Evolutionary conservation across 257 asterid genomes (phyloP), one percentile per base, ranked within the genome.

Genomic region (Plantago elongata): DNA sequence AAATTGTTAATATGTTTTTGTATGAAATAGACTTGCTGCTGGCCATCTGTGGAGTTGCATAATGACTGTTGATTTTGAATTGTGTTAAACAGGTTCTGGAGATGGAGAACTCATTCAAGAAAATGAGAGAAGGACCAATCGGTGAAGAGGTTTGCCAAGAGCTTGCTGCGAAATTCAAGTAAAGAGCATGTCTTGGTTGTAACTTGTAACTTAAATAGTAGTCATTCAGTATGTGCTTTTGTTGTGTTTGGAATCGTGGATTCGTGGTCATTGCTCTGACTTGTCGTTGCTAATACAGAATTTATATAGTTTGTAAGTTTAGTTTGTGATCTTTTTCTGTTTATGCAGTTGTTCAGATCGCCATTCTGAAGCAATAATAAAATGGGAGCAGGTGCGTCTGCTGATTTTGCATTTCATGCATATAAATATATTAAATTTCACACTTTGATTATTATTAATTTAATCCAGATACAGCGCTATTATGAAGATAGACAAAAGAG

Each of bases 131-230:
- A 27, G 65, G 68, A 30, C 30, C 83, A n/a, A 58, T 73, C 44
- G 22, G 42, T 69, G 77, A 70, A 56, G 81, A 67, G 69, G 59
- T 84, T 58, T 91, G 84, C 68, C 71, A 73, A 63, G 77, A 86
- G 65, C 80, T 91, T 60, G 83, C 95, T 3, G 72, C 68, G 63
- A 84, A 86, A 65, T 90, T 90, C 63, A 90, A 79, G 97, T 89
- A 77, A 71, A 76, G 56, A 64, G 54, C 47, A 34, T 38, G 16
- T 29, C 27, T 37, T 7, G 51, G 48, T 64, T 29, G 46, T 65
- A 34, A 34, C 40, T 34, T 34, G 46, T 65, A 34, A 34, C 40
- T 34, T 34, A 34, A 34, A 34, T 34, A 34, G 40, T 34, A 34
- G 8, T 34, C 40, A 34, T 66, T 11, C 55, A 6, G 65, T 45